Evolutionary conservation across 2,329 filamentous ascomycete genomes (phyloP).

Genomic region (Penicillium sp.): DNA sequence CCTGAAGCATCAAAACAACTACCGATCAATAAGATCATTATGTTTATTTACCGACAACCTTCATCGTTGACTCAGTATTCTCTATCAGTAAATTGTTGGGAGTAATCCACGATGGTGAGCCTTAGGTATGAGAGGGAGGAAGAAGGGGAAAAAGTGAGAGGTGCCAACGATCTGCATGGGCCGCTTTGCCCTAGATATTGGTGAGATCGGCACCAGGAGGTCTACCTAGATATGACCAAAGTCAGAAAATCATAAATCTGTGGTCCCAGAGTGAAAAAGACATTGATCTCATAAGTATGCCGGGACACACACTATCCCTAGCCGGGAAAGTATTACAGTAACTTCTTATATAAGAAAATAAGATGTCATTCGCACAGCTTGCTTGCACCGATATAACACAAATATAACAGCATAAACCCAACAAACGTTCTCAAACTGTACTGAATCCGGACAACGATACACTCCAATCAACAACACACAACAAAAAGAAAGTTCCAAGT

Average conservation of each 20-base stretch:
- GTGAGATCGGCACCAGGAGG: neutral
- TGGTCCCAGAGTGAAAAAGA: neutral
- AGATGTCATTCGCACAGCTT: neutral
- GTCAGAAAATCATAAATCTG: neutral
- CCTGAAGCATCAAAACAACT: neutral
- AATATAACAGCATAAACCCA: neutral
- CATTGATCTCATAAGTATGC: neutral
- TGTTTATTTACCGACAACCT: neutral
- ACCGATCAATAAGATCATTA: neutral
- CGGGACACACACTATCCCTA: neutral
- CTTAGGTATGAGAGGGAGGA: neutral
- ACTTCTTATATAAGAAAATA: neutral
- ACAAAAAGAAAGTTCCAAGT: too few relatives aligned
- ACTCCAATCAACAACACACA: neutral
- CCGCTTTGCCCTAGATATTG: neutral
- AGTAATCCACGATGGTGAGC: neutral
- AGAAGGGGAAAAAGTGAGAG: neutral
- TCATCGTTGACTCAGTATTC: neutral
- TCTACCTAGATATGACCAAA: neutral
- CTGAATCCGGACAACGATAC: neutral
- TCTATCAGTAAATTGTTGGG: neutral
- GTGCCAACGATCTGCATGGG: neutral
- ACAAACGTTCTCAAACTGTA: neutral
- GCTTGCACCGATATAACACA: neutral
- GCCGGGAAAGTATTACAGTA: neutral